phyloP scores from a whole-genome alignment of 768 basidiomycete genomes.

The Lactarius hengduanensis region DNA sequence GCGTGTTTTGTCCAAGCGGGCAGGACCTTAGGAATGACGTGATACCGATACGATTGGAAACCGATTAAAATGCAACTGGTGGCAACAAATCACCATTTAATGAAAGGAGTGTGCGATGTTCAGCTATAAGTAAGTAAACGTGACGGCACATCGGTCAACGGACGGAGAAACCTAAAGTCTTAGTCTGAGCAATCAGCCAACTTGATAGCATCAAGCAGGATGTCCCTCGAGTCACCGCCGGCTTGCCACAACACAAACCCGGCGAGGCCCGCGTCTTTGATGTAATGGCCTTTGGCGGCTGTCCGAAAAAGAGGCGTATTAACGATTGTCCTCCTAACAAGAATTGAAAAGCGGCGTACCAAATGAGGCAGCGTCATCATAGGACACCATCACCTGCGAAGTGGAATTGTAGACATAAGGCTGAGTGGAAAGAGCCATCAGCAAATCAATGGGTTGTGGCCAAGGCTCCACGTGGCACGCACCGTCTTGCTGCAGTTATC shows the following conservation, averaged over 20 bases:
- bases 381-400: slow-evolving; percentile 59
- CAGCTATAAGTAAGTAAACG: no score
- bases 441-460: not conserved
- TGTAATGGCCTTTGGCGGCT: slow-evolving; percentile 45
- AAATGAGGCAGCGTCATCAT: slow-evolving; percentile 62
- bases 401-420: slow-evolving; percentile 63
- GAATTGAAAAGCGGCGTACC: slow-evolving; percentile 8
- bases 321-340: not conserved
- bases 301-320: not conserved
- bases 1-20: no score
- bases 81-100: no score
- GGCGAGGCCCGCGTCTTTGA: slow-evolving; percentile 35
- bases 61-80: no score
- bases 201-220: slow-evolving; percentile 37
- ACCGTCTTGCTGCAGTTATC: slow-evolving; percentile 78
- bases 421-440: slow-evolving; percentile 38
- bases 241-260: slow-evolving; percentile 48
- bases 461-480: slow-evolving; percentile 30
- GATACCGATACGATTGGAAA: no score
- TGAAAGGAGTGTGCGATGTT: no score
- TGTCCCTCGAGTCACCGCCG: slow-evolving; percentile 42
- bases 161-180: not conserved
- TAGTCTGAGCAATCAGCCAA: not conserved
- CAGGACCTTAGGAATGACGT: no score
- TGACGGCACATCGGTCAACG: no score